Evolutionary conservation across 2,329 filamentous ascomycete species (phyloP), one percentile per base, ranked within the genome.

Genomic region (Paecilomyces sp.): DNA sequence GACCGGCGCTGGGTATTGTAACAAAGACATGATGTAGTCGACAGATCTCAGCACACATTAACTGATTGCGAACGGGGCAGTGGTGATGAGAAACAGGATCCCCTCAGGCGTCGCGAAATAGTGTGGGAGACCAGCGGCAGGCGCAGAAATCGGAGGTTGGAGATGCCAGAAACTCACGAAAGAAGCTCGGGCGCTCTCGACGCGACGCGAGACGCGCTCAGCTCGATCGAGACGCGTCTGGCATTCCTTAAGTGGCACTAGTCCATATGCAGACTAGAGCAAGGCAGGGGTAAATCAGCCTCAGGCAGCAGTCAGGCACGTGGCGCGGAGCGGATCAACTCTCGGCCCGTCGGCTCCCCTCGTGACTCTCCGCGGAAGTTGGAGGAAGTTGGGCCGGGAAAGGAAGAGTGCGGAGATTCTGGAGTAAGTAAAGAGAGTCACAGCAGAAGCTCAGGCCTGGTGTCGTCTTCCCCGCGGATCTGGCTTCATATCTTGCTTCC

Each of bases 1-100:
- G 69, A 96, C 91, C 57, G 89, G 85, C 67, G 87, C 83, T 72
- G 84, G 87, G 76, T 88, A 89, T 65, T 89, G 88, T 71, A 92
- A 85, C 71, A 97, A 89, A 83, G 92, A 89, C 93, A 97, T 97
- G 61, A 68, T 78, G 76, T 68, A 15, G 7, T 47, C n/a, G 15
- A 47, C n/a, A 47, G 8, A n/a, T 47, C 41, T 47, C 41, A 18
- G 41, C 5, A 15, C 41, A 15, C 41, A 47, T 15, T n/a, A 22
- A 18, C 18, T 6, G n/a, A 47, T 47, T 47, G 8, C 18, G n/a
- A 18, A 47, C 41, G 41, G 15, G 36, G 41, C n/a, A 3, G 5
- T 41, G 13, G n/a, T 47, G 41, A 47, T 15, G 41, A 47, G 18
- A 18, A 47, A 47, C 8, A 9, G 18, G 4, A 22, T 47, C 41